phyloP scores from a whole-genome alignment of 169 alveolate species.

The Plasmodium coatneyi region DNA sequence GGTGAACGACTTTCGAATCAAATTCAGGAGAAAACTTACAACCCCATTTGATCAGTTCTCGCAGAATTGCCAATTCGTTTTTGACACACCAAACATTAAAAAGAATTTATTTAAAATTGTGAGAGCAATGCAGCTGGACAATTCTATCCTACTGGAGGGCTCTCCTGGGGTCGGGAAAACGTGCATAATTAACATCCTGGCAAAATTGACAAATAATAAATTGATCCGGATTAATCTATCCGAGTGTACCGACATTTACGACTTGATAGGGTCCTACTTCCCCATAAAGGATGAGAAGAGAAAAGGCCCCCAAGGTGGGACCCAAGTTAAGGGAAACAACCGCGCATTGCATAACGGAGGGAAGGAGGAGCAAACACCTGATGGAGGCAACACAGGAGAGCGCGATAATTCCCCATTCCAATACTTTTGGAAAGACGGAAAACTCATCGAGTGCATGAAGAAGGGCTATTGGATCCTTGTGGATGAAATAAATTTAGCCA shows the following conservation, averaged over 20 bases:
- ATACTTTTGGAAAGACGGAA: conserved; percentile 98
- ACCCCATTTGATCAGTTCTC: neutral
- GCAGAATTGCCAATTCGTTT: conserved; percentile 81
- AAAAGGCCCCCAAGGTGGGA: neutral
- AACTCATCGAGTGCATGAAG: conserved; percentile 95
- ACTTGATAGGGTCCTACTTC: conserved; percentile 93
- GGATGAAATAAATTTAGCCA: conserved; percentile 99
- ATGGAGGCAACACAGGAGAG: neutral
- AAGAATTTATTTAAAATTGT: conserved; percentile 91
- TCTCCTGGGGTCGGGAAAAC: conserved; percentile 99
- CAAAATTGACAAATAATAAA: conserved; percentile 88
- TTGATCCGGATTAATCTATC: conserved; percentile 94
- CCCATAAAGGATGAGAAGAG: conserved; percentile 81
- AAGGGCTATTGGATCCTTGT: conserved; percentile 99
- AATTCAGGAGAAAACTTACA: conserved; percentile 12
- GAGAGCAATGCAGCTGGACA: conserved; percentile 91
- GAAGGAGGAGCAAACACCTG: neutral
- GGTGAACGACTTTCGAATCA: conserved; percentile 40
- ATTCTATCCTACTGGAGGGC: conserved; percentile 98
- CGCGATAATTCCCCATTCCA: conserved; percentile 27
- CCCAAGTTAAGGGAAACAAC: neutral
- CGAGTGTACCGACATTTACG: conserved; percentile 97
- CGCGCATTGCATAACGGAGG: neutral
- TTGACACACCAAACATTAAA: conserved; percentile 91
- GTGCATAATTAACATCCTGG: conserved; percentile 92